Evolutionary conservation across 345 rosid species (phyloP).

Genomic region (Angophora floribunda): DNA sequence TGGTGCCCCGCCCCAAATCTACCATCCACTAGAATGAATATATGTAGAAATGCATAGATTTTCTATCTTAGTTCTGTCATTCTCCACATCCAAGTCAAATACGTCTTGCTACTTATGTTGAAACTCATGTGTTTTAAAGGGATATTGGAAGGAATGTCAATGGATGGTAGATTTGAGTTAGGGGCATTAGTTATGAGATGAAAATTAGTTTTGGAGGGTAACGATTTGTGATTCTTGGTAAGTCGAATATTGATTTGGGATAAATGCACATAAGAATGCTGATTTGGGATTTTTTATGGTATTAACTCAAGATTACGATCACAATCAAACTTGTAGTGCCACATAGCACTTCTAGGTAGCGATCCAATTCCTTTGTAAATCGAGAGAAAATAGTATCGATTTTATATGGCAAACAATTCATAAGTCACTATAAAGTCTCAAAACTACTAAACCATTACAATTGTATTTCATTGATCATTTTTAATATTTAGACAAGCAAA

Average conservation of each 20-base stretch:
- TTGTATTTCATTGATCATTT: not conserved
- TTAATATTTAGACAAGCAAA: not conserved
- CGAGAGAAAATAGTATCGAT: not conserved
- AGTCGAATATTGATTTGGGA: not conserved
- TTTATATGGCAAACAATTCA: not conserved
- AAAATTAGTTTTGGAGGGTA: not conserved
- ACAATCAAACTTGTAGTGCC: not conserved
- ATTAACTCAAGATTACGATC: not conserved
- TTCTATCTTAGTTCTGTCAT: not conserved
- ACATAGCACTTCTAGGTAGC: not conserved
- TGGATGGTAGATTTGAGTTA: not conserved
- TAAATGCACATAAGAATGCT: not conserved
- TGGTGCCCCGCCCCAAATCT: fast-evolving
- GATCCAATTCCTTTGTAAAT: not conserved
- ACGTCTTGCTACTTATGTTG: fast-evolving
- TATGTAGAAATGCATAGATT: not conserved
- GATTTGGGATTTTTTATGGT: not conserved
- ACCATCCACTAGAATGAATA: not conserved
- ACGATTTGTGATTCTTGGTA: not conserved
- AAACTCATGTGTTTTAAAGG: not conserved
- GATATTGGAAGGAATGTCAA: not conserved
- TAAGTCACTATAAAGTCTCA: not conserved
- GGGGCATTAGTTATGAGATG: fast-evolving
- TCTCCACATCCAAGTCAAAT: not conserved
- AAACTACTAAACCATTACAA: not conserved